Base-by-base conservation (phyloP, 257 asterid species). In the Mentha longifolia region DNA sequence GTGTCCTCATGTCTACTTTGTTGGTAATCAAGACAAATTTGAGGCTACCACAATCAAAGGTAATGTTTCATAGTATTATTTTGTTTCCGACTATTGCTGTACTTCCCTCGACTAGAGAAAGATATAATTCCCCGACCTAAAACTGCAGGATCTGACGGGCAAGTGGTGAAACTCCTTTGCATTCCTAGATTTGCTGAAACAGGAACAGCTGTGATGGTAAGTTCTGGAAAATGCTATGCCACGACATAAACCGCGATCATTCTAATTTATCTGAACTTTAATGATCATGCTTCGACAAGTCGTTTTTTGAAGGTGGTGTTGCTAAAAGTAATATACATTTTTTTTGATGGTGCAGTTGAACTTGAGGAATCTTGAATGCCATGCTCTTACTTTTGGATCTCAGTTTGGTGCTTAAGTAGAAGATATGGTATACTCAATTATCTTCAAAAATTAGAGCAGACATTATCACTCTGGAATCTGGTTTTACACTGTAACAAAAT, bases 1-100 rank as follows among this genome's bases (percentile, higher is more conserved):
- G n/a, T 92, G 97, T 73, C 98, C 99, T 77, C 98, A 89, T 76
- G 96, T 92, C 77, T 92, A 92, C 84, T 95, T 92, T 75, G 81
- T 77, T 69, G 98, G 98, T 56, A 95, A 95, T 83, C 99, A 89
- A 85, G 89, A 88, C 46, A 87, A 87, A 76, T 88, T 78, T 25
- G 95, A 85, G 76, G 70, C 89, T 72, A 75, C 85, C 77, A 68
- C 81, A 77, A 84, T 86, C 55, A 77, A 84, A 72, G 99, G 99
- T 92, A 86, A 68, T 71, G 67, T 65, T 77, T 55, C 63, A 55
- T 51, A 37, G 14, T 39, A 25, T 67, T 62, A 19, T 54, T 65
- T 52, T 61, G 25, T 49, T 70, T 70, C 9, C 52, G 37, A 63
- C 16, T 28, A 13, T 50, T 62, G 13, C 49, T 69, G 2, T 65